Conservation (phyloP, 768 basidiomycete genomes). For the Strobilomyces confusus region DNA sequence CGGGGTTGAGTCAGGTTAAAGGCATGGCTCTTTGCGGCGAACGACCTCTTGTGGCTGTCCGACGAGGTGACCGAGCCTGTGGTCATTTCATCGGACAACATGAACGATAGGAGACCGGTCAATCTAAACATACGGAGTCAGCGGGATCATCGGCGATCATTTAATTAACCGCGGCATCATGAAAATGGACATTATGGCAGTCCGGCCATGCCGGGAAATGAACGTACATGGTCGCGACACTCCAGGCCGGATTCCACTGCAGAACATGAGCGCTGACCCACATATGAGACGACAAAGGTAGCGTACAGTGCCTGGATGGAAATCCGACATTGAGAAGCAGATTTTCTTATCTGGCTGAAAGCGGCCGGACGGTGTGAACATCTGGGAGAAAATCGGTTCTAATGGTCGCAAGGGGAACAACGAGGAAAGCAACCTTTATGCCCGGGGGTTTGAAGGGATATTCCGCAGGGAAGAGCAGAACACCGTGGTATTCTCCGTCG, state of each 20-base stretch:
- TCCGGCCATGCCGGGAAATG: not conserved
- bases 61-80: slow-evolving; percentile 86
- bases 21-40: slow-evolving; percentile 75
- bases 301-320: slow-evolving; percentile 84
- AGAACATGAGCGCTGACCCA: slow-evolving; percentile 1
- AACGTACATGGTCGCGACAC: slow-evolving; percentile 85
- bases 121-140: slow-evolving; percentile 47
- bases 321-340: slow-evolving; percentile 97
- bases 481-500: slow-evolving; percentile 93
- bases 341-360: slow-evolving; percentile 94
- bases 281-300: not conserved
- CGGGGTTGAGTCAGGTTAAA: slow-evolving; percentile 81
- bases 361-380: slow-evolving; percentile 87
- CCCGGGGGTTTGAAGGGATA: slow-evolving; percentile 97
- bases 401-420: slow-evolving; percentile 3
- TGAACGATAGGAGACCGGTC: slow-evolving; percentile 91
- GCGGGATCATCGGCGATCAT: slow-evolving; percentile 9
- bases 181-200: slow-evolving; percentile 10
- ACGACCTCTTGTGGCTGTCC: slow-evolving; percentile 70
- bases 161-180: slow-evolving; percentile 12
- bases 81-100: slow-evolving; percentile 95
- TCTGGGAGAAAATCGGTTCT: slow-evolving; percentile 43
- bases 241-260: slow-evolving; percentile 96
- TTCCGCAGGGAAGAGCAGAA: slow-evolving; percentile 88
- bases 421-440: slow-evolving; percentile 67